These are phyloP conservation scores for Exobasidium cylindrosporum DNA, from an alignment of 1,284 basidiomycete genomes.

Conservation along the genomic window DNA sequence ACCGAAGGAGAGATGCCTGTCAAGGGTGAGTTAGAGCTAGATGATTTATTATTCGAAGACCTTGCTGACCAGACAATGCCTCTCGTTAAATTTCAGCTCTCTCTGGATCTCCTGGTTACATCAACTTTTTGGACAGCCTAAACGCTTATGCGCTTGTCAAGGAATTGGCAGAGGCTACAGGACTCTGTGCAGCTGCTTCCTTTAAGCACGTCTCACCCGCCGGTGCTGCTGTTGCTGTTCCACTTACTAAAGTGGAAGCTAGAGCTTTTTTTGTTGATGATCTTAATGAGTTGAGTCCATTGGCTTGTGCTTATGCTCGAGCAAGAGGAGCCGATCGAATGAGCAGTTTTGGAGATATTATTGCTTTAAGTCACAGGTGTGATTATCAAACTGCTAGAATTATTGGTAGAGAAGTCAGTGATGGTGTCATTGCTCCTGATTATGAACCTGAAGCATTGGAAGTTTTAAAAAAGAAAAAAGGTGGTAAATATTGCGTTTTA, in stretches of 20 bases:
- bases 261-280: conserved; percentile 96
- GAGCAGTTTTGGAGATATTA: conserved; percentile 99
- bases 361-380: conserved; percentile 86
- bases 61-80: neutral
- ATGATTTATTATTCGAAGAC: neutral
- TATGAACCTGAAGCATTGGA: conserved; percentile 86
- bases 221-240: conserved; percentile 70
- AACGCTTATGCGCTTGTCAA: conserved; percentile 96
- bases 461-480: conserved; percentile 92
- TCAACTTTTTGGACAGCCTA: conserved; percentile 96
- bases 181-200: conserved; percentile 88
- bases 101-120: conserved; percentile 93
- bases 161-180: conserved; percentile 77
- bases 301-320: conserved; percentile 91
- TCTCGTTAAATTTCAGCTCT: conserved; percentile 66
- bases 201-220: conserved; percentile 99
- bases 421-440: conserved; percentile 94
- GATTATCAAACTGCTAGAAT: conserved; percentile 92
- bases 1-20: conserved; percentile 85
- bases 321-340: conserved; percentile 97
- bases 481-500: conserved; percentile 95
- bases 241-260: conserved; percentile 79
- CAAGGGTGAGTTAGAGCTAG: conserved; percentile 64
- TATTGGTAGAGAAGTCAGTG: conserved; percentile 95
- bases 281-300: conserved; percentile 78